Percentiles rank a stretch among this genome's conserved stretches.
Conservation (phyloP, 1,284 basidiomycete species). For the Pascua sp. region DNA sequence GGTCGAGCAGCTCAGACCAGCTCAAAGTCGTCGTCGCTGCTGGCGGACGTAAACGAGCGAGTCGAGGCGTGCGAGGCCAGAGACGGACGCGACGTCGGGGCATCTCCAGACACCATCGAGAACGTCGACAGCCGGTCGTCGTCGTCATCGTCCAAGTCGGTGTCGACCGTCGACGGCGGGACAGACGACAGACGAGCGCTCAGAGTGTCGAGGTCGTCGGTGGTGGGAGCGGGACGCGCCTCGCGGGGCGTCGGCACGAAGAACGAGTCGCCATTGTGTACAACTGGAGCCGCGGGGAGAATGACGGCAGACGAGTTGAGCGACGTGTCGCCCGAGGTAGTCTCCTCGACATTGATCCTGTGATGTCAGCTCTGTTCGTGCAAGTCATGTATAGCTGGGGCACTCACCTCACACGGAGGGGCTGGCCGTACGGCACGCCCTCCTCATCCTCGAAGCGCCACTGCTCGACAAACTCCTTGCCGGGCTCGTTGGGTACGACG, state of each 20-base stretch:
- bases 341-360: constrained; percentile 31
- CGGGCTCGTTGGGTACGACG: constrained; percentile 34
- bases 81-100: constrained; percentile 11
- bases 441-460: constrained; percentile 44
- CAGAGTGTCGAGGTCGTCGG: constrained; percentile 9
- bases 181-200: constrained; percentile 10
- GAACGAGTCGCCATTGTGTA: constrained; percentile 8
- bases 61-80: not conserved
- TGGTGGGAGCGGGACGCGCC: constrained; percentile 3
- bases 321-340: constrained; percentile 21
- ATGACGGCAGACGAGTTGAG: constrained; percentile 29
- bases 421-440: constrained; percentile 41
- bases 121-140: constrained; percentile 16
- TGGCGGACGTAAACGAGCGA: constrained; percentile 3
- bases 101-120: constrained; percentile 5
- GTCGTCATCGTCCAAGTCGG: constrained; percentile 16
- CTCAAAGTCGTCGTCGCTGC: constrained; percentile 16
- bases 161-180: constrained; percentile 4
- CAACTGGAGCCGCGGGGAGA: constrained; percentile 23
- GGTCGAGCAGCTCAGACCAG: constrained; percentile 18
- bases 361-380: no score
- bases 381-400: not conserved
- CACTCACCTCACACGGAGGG: constrained; percentile 36
- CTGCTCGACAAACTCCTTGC: constrained; percentile 34
- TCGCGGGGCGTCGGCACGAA: constrained; percentile 11